Base-by-base conservation (phyloP, 2,329 filamentous ascomycete species). In the Tolypocladium pustulatum region DNA sequence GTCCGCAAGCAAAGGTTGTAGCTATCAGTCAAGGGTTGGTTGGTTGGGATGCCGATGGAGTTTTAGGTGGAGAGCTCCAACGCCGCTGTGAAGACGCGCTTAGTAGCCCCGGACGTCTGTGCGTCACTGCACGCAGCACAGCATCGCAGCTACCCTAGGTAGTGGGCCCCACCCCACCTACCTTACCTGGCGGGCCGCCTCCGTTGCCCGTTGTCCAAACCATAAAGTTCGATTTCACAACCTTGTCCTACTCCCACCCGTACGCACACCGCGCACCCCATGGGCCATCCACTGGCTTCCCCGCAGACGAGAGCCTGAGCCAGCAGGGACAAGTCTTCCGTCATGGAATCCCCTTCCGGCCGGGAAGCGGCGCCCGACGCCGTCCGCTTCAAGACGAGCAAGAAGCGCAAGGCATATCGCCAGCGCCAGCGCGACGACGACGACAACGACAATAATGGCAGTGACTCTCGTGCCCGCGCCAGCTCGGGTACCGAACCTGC, bases 351-450 rank as follows among this genome's bases (percentile, higher is more conserved):
- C 49, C 49, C 20, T 43, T 17, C 54, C 10, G 5, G 30, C 9
- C 51, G 7, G 10, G 56, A 54, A 51, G 27, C 38, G 22, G 22
- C 43, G 30, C 40, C 64, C 25, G 57, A 62, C 30, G 70, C 72
- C 15, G 70, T 83, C 38, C 71, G 81, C 37, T 87, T 87, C 64
- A 81, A 83, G 43, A 75, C 73, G 36, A 67, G 75, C 60, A 86
- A 85, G 70, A 86, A 85, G 71, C 77, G 82, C 67, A 86, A 85
- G 67, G 72, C 75, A 6, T 82, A 84, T 62, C 77, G 83, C 54
- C 81, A 82, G 62, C 80, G 81, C 62, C 63, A 69, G 66, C 67
- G 71, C 55, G 67, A 71, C 56, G 67, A 65, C 41, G 62, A 58
- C 57, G 58, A 52, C 43, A 53, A 55, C 12, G 32, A 34, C 32